A percentile compares a stretch with the other conserved stretches of the same genome.
phyloP scores from a whole-genome alignment of 305 asterid genomes.

The Fraxinus velutina region DNA sequence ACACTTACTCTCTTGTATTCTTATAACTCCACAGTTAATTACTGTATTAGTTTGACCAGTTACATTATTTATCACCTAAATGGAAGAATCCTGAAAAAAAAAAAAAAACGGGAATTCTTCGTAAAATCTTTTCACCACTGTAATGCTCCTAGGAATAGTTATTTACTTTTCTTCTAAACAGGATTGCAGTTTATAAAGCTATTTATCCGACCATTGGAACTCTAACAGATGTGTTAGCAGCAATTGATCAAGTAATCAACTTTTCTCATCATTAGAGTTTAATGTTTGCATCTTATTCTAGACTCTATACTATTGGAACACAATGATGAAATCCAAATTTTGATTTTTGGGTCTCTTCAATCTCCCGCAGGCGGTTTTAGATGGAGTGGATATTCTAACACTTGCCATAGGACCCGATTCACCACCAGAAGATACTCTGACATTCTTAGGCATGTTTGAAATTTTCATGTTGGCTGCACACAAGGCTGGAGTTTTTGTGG shows the following conservation, averaged over 20 bases:
- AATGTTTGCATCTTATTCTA: neutral
- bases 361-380: slow-evolving; percentile 65
- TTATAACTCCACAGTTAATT: neutral
- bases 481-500: slow-evolving; percentile 72
- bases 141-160: neutral
- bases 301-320: neutral
- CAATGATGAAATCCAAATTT: neutral
- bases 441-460: slow-evolving; percentile 72
- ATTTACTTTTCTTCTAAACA: slow-evolving; percentile 22
- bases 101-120: neutral
- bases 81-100: neutral
- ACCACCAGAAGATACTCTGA: slow-evolving; percentile 70
- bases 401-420: slow-evolving; percentile 82
- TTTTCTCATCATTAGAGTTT: neutral
- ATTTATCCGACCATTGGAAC: slow-evolving; percentile 80
- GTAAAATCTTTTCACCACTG: neutral
- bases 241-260: slow-evolving; percentile 74
- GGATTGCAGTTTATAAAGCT: slow-evolving; percentile 91
- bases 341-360: neutral
- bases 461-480: slow-evolving; percentile 79
- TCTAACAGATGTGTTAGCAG: slow-evolving; percentile 81
- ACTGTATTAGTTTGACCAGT: neutral
- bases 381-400: slow-evolving; percentile 80
- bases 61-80: neutral
- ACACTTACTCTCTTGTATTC: neutral